phyloP scores from a whole-genome alignment of 805 yeast species.

The Blastobotrys parvus region DNA sequence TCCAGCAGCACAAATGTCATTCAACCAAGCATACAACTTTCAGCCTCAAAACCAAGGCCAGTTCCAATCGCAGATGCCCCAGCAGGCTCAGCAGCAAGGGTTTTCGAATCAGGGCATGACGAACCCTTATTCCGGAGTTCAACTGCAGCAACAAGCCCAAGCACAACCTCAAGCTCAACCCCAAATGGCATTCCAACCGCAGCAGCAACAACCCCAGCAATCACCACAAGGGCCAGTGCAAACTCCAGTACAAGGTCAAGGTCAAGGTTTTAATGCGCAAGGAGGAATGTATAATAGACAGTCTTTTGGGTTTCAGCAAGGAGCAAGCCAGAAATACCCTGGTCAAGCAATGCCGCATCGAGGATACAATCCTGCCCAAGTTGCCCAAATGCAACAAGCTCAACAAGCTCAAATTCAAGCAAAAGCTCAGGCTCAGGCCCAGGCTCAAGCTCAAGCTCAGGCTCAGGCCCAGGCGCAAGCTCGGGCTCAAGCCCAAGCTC shows the following conservation, averaged over 20 bases:
- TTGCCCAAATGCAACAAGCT: too few species aligned
- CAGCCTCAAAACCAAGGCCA: constrained; percentile 1
- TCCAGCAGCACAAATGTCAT: too few species aligned
- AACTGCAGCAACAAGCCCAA: constrained; percentile 21
- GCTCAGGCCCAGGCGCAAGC: neutral
- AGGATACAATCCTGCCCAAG: too few species aligned
- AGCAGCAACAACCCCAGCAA: constrained; percentile 21
- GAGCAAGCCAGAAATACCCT: neutral
- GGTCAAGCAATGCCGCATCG: neutral
- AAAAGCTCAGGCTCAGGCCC: constrained; percentile 10
- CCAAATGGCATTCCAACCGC: constrained; percentile 14
- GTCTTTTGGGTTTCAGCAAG: too few species aligned
- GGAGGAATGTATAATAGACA: too few species aligned
- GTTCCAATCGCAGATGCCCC: neutral
- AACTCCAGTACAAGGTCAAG: too few species aligned
- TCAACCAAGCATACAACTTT: neutral
- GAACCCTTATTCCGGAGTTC: neutral
- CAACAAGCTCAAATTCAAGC: too few species aligned
- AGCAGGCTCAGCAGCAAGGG: constrained; percentile 11
- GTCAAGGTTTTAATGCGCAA: too few species aligned
- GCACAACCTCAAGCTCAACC: constrained; percentile 31
- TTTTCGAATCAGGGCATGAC: constrained; percentile 1
- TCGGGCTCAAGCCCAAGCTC: constrained; percentile 18
- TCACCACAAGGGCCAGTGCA: constrained; percentile 6
- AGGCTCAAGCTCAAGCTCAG: constrained; percentile 4